phyloP scores from a whole-genome alignment of 768 basidiomycete genomes.

The Terana coerulea region DNA sequence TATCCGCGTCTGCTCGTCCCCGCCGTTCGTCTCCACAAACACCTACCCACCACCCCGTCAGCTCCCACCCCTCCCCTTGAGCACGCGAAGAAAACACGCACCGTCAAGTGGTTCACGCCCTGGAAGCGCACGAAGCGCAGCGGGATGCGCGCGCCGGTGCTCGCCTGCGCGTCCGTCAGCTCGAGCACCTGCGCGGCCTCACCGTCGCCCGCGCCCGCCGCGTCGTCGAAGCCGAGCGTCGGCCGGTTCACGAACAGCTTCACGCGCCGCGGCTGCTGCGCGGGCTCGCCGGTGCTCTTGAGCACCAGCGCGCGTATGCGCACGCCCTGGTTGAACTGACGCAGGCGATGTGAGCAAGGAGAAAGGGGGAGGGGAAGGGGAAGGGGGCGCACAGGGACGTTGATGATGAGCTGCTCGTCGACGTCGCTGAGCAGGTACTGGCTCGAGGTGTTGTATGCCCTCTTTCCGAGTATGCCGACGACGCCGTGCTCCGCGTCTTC shows the following conservation, averaged over 20 bases:
- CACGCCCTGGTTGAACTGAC: conserved; percentile 67
- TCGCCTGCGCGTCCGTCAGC: conserved; percentile 46
- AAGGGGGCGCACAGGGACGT: conserved; percentile 49
- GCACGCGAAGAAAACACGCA: conserved; percentile 30
- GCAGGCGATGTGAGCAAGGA: neutral
- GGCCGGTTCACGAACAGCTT: conserved; percentile 62
- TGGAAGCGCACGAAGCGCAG: conserved; percentile 71
- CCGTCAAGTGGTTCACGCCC: conserved; percentile 61
- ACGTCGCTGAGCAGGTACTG: conserved; percentile 62
- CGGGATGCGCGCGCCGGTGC: conserved; percentile 43
- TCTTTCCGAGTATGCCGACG: conserved; percentile 44
- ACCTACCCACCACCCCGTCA: conserved; percentile 37
- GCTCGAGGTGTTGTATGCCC: conserved; percentile 38
- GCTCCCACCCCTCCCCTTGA: neutral
- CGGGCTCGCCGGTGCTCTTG: conserved; percentile 28
- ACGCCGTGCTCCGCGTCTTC: conserved; percentile 51
- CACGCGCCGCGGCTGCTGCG: conserved; percentile 54
- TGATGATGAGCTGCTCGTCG: conserved; percentile 70
- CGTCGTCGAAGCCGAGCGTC: conserved; percentile 61
- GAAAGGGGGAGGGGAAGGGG: neutral
- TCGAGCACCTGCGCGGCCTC: conserved; percentile 55
- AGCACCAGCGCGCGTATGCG: conserved; percentile 58
- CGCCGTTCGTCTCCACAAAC: conserved; percentile 68
- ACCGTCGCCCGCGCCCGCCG: conserved; percentile 47
- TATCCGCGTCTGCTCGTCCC: conserved; percentile 60